phyloP scores from a whole-genome alignment of 306 rosid genomes.

The Sophora flavescens region DNA sequence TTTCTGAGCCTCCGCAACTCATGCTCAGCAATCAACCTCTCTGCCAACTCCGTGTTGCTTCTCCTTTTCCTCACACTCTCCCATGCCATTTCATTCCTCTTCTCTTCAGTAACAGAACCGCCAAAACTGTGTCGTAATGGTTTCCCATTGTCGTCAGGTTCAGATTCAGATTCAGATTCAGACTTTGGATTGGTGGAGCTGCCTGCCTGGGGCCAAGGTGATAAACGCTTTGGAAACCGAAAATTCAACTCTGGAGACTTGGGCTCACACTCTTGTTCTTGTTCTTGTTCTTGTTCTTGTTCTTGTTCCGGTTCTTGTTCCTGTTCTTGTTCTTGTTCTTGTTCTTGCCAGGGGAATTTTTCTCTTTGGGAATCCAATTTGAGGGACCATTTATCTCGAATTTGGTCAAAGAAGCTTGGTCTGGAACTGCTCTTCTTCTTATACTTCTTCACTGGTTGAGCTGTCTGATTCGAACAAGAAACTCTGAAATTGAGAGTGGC shows the following conservation, averaged over 20 bases:
- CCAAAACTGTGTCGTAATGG: constrained; percentile 2
- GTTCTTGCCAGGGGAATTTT: constrained; percentile 80
- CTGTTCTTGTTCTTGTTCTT: constrained; percentile 20
- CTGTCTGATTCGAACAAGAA: constrained; percentile 60
- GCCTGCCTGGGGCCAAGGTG: constrained; percentile 78
- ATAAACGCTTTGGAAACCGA: constrained; percentile 50
- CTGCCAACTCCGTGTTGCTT: constrained; percentile 69
- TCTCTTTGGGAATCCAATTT: constrained; percentile 63
- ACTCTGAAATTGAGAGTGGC: constrained; percentile 55
- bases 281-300: constrained; percentile 23
- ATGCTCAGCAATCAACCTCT: constrained; percentile 72
- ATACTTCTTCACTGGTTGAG: constrained; percentile 59
- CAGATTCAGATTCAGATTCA: constrained; percentile 44
- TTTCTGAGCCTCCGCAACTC: constrained; percentile 87
- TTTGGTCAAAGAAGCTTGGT: constrained; percentile 88
- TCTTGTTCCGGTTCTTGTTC: constrained; percentile 30
- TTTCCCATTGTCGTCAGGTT: background rate
- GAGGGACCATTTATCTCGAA: constrained; percentile 77
- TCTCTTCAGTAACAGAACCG: constrained; percentile 29
- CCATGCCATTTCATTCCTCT: constrained; percentile 38
- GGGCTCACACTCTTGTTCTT: background rate
- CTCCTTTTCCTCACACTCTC: constrained; percentile 52
- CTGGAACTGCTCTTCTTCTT: constrained; percentile 65
- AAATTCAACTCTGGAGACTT: constrained; percentile 48
- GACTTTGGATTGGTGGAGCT: constrained; percentile 42